Evolutionary conservation across 1,284 basidiomycete genomes (phyloP).

Genomic region (Trametes sp.): DNA sequence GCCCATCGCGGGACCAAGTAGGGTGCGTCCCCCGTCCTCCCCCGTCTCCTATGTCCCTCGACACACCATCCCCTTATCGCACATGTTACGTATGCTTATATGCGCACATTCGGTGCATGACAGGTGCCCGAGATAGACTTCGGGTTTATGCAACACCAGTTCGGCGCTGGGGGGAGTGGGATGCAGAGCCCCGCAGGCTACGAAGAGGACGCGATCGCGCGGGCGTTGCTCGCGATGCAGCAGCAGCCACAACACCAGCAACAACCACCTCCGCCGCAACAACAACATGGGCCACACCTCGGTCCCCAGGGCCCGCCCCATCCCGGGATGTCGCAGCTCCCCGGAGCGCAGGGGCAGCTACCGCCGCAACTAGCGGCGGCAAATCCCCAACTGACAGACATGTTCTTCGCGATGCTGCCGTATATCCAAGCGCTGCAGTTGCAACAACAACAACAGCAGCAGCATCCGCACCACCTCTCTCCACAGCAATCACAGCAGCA

Average conservation of each 20-base stretch:
- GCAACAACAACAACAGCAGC: conserved; percentile 31
- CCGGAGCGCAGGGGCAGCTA: conserved; percentile 20
- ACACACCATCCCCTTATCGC: background rate
- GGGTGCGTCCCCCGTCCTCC: conserved; percentile 31
- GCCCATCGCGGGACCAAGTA: conserved; percentile 34
- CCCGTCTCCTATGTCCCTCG: background rate
- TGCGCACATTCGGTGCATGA: background rate
- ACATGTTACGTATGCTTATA: conserved; percentile 5
- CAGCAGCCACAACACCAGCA: conserved; percentile 30
- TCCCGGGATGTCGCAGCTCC: conserved; percentile 21
- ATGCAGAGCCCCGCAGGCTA: conserved; percentile 33
- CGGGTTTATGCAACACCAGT: conserved; percentile 30
- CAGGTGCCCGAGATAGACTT: conserved; percentile 34
- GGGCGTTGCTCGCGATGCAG: conserved; percentile 39
- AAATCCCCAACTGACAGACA: conserved; percentile 38
- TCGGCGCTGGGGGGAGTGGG: conserved; percentile 19
- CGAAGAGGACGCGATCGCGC: conserved; percentile 38
- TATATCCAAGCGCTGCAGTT: conserved; percentile 42
- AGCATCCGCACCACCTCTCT: conserved; percentile 11
- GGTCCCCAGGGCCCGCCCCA: conserved; percentile 14
- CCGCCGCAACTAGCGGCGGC: conserved; percentile 7
- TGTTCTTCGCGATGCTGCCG: conserved; percentile 40
- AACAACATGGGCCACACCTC: conserved; percentile 13
- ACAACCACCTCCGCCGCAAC: too few species aligned
- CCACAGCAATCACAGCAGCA: conserved; percentile 9